Evolutionary conservation across 1,284 basidiomycete genomes (phyloP), one percentile per base, ranked within the genome.

Genomic region (Microbotryomycetes sp.): DNA sequence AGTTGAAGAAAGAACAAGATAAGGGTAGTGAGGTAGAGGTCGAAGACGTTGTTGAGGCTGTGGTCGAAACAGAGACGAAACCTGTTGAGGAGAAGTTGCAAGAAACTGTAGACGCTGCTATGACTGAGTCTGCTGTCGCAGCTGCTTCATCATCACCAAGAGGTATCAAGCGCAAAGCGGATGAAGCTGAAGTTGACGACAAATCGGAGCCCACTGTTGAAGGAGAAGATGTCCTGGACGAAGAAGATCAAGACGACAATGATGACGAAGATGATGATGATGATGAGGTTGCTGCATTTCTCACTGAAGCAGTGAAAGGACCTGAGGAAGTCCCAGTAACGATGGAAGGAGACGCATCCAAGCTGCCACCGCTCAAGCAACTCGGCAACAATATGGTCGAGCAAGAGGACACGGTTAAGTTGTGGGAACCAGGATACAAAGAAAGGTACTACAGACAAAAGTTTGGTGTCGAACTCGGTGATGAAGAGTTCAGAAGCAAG

Each of bases 391-490:
- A 87, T 74, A 86, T 93, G 1, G 92, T 94, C 49, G 87, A 90
- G 62, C 93, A 97, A 75, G 87, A 88, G 70, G 94, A 99, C 75
- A 87, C 84, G 26, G 91, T 99, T 71, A 87, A 88, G 89, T 78
- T 97, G 22, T 97, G 89, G 86, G 92, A 97, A 75, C 85, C 91
- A 2, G 93, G 92, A 42, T 98, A 98, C 77, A 86, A 85, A 73
- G 91, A 94, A 72, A 84, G 96, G 42, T 99, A 99, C 76, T 99
- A 98, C 73, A 80, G 82, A 55, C 86, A 92, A 71, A 99, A 99
- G 79, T 99, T 98, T 73, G 87, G 86, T 7, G 80, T 90, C 12
- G 84, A 88, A 68, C 77, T 83, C 23, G 81, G 78, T 25, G 89
- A 97, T 71, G 77, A 74, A 4, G 84, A 86, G 64, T 88, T 92